phyloP scores from a whole-genome alignment of 1,139 yeast species.

The Hansenula sp. region DNA sequence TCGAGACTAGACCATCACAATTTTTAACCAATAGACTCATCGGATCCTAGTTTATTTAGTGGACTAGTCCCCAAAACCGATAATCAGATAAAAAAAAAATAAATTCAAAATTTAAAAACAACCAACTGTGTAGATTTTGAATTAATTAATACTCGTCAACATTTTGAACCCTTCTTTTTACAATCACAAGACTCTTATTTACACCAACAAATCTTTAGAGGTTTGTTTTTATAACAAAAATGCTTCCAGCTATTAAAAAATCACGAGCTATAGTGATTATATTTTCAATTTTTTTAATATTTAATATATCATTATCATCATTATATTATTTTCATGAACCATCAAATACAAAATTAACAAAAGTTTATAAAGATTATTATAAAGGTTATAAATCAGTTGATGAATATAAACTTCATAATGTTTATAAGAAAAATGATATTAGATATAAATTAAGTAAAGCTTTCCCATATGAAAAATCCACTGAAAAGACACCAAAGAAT shows the following conservation, averaged over 20 bases:
- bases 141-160: too few relatives aligned
- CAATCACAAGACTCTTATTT: too few relatives aligned
- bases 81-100: too few relatives aligned
- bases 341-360: background rate
- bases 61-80: too few relatives aligned
- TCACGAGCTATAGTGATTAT: background rate
- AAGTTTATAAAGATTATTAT: conserved; percentile 2
- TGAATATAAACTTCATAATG: conserved; percentile 8
- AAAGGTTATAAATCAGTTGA: conserved; percentile 10
- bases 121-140: too few relatives aligned
- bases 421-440: conserved; percentile 6
- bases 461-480: conserved; percentile 12
- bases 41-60: too few relatives aligned
- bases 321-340: conserved; percentile 4
- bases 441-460: conserved; percentile 8
- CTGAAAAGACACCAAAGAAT: background rate
- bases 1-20: too few relatives aligned
- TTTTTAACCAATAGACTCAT: too few relatives aligned
- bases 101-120: too few relatives aligned
- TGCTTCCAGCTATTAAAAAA: conserved; percentile 1
- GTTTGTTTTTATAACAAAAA: too few relatives aligned
- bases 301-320: background rate
- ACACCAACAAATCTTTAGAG: too few relatives aligned
- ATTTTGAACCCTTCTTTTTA: too few relatives aligned
- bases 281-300: background rate